A percentile compares a stretch with the other conserved stretches of the same genome.
These are phyloP conservation scores for Silene noctiflora DNA, from an alignment of 179 eudicot genomes.

Conservation along the genomic window DNA sequence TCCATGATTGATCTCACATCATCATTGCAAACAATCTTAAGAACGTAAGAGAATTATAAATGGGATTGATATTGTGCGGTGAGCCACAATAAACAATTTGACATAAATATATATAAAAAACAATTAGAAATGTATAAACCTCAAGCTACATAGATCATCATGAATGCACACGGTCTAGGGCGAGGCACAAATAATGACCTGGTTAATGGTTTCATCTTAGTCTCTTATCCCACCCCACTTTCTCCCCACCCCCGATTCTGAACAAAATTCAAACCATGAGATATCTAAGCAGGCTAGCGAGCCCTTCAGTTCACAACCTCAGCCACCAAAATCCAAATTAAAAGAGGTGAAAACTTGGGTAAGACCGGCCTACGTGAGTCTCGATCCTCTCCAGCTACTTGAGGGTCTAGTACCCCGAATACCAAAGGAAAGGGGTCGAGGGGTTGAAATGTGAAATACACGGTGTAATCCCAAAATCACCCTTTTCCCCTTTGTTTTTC, in stretches of 20 bases:
- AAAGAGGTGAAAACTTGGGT: neutral
- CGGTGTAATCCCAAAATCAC: too few species aligned
- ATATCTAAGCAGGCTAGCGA: slow-evolving; percentile 7
- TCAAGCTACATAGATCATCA: neutral
- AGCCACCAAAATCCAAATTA: slow-evolving; percentile 19
- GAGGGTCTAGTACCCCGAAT: too few species aligned
- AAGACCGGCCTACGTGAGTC: neutral
- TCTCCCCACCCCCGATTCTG: too few species aligned
- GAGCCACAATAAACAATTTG: slow-evolving; percentile 17
- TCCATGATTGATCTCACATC: neutral
- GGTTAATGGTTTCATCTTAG: slow-evolving; percentile 1
- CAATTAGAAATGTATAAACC: slow-evolving; percentile 5
- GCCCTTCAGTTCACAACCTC: slow-evolving; percentile 14
- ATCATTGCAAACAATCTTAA: slow-evolving; percentile 7
- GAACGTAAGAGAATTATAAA: neutral
- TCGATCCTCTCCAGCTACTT: too few species aligned
- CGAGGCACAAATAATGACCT: slow-evolving; percentile 1
- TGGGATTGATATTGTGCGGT: neutral
- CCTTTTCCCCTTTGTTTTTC: too few species aligned
- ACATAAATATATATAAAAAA: too few species aligned
- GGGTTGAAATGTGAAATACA: too few species aligned
- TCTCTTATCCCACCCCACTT: neutral
- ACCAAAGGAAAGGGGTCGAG: too few species aligned
- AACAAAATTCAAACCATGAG: slow-evolving; percentile 19
- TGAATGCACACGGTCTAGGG: neutral